Base-by-base conservation (phyloP, 164 flowering plant species). In the Annona cherimola region DNA sequence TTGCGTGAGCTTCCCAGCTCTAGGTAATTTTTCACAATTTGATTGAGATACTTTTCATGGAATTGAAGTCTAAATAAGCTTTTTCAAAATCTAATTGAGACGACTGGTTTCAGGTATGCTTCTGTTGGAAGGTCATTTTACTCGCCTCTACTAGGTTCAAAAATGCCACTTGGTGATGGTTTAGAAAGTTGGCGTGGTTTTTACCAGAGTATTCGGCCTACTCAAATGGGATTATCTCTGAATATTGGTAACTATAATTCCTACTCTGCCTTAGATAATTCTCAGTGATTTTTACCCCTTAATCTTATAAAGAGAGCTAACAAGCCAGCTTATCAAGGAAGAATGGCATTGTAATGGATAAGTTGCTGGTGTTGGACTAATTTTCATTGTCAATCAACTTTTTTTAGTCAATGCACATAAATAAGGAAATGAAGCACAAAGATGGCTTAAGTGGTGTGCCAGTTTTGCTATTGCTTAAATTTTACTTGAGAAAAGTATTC, bases 101-200 rank as follows among this genome's bases (percentile, higher is more conserved):
- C 5, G 42, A 64, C 41, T 40, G 42, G 20, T 72, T 76, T 68
- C 50, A 95, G 99, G 77, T 96, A 85, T 55, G 81, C 80, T 40
- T 90, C 99, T 41, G 94, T 93, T 18, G 95, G 88, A 0, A 86
- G 98, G 11, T 96, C 99, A 14, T 96, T 96, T 71, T 96, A 89
- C 79, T 89, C 96, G 1, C 98, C 98, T 76, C 81, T 83, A 77
- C 81, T 93, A n/a, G 96, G 98, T 35, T 81, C 85, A 75, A 87
- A 89, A 76, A 89, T 89, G 75, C 69, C 94, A 8, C 80, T 96
- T 64, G 98, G 97, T 60, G 97, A 93, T 67, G 99, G 99, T 2
- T 71, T 96, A 75, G 99, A 93, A 75, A 90, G 96, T 74, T 96
- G 97, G 98, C 84, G 97, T 62, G 98, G 99, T 35, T 96, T 96